Evolutionary conservation across 257 asterid genomes (phyloP).

Genomic region (Prunella vulgaris): DNA sequence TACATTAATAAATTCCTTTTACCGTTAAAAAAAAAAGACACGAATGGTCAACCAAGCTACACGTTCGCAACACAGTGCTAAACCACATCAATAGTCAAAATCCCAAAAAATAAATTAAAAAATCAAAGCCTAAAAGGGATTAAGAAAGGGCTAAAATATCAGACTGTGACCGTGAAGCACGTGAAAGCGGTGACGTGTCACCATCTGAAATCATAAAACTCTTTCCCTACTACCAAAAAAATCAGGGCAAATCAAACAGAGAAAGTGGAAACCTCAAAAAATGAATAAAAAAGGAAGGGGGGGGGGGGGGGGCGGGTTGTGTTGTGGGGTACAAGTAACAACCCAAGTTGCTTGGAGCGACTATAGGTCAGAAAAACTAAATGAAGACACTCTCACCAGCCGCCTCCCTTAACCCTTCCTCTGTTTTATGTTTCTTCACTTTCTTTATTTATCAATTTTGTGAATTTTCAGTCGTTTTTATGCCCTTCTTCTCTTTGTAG

Average conservation of each 20-base stretch:
- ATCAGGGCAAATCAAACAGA: background rate
- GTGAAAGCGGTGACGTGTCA: conserved; percentile 11
- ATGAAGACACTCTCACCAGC: conserved; percentile 29
- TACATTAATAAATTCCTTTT: too few relatives aligned
- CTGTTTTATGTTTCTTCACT: conserved; percentile 7
- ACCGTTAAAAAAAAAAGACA: too few relatives aligned
- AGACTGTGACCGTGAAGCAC: background rate
- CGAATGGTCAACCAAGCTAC: background rate
- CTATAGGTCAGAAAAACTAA: conserved; percentile 38
- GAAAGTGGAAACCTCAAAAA: background rate
- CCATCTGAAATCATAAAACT: background rate
- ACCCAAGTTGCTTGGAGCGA: conserved; percentile 59
- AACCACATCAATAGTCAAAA: background rate
- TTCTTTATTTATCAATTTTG: conserved; percentile 10
- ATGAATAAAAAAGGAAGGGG: background rate
- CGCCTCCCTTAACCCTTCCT: conserved; percentile 57
- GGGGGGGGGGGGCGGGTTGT: background rate
- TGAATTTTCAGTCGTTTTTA: conserved; percentile 1
- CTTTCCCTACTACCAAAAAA: background rate
- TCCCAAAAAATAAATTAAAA: background rate
- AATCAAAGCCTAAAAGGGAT: background rate
- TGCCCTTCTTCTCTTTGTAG: conserved; percentile 3
- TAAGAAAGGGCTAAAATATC: background rate
- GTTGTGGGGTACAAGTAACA: background rate
- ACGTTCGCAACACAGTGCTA: background rate